Base-by-base conservation (phyloP, 331 rosid genomes). In the Rhamnella rubrinervis region DNA sequence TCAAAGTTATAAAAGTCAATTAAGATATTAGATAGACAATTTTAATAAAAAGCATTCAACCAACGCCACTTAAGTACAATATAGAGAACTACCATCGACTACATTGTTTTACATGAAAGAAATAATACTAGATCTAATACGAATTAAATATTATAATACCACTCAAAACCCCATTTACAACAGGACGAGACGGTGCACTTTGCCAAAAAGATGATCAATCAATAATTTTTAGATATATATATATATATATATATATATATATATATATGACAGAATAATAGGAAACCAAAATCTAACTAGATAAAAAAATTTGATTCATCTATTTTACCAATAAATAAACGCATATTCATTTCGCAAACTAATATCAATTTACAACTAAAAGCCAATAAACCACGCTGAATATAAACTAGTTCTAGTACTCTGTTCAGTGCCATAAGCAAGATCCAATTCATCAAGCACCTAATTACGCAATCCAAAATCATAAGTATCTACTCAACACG, bases 361-460 rank as follows among this genome's bases (percentile, higher is more conserved):
- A 53, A 18, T 6, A 53, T 8, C 58, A 53, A 18, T 53, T 53
- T 19, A 2, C n/a, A 52, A 19, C 21, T 52, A 52, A 52, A 18
- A 19, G 16, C 57, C 16, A 52, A 52, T 8, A 52, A 7, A 52
- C 21, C 57, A 18, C 20, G n/a, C 57, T 31, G 16, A 61, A 11
- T 49, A 25, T 25, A 46, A 67, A 39, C 23, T 18, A 58, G 21
- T 47, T 56, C 20, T 26, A 25, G 2, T 21, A 38, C 15, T 62
- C 60, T 50, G 25, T 39, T 60, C 56, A 12, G 46, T 1, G 18
- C 46, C 16, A 55, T 8, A 64, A 20, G 6, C n/a, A 71, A 60
- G 68, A 73, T 72, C 71, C 46, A 73, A 78, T 82, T 73, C 28
- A 61, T 68, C 39, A 15, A 65, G 44, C 68, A 70, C 59, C 76